A percentile compares a stretch with the other conserved stretches of the same genome.
Evolutionary conservation across 2,329 filamentous ascomycete species (phyloP).

Genomic region (Coniochaeta sp.): DNA sequence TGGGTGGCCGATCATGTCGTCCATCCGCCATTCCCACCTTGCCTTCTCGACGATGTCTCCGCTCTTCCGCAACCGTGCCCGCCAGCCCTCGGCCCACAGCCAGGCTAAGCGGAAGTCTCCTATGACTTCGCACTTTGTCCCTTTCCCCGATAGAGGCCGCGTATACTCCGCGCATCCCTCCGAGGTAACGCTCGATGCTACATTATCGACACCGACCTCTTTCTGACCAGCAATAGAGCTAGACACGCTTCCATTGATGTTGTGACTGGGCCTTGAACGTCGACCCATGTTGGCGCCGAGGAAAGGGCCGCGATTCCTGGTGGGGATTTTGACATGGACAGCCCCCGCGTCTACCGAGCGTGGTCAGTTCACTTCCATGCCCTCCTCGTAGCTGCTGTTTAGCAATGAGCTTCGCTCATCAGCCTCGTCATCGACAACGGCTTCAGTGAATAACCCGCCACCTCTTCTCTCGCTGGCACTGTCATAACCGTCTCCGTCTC

Average conservation of each 20-base stretch:
- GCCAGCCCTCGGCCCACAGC: constrained; percentile 29
- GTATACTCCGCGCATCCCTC: not conserved
- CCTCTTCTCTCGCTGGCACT: not conserved
- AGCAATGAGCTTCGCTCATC: constrained; percentile 24
- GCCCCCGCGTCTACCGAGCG: constrained; percentile 22
- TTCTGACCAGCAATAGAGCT: constrained; percentile 7
- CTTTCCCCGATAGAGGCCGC: not conserved
- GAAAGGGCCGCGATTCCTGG: too few species aligned
- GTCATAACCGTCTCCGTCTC: not conserved
- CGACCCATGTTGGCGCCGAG: not conserved
- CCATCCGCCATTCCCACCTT: constrained; percentile 22
- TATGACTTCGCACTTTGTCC: constrained; percentile 8
- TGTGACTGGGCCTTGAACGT: not conserved
- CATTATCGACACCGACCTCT: constrained; percentile 9
- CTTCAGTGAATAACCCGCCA: not conserved
- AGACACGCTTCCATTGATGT: not conserved
- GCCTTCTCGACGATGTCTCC: constrained; percentile 24
- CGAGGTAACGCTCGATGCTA: not conserved
- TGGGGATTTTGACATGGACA: not conserved
- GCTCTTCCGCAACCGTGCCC: constrained; percentile 20
- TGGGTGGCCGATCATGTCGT: constrained; percentile 7
- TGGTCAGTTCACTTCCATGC: constrained; percentile 24
- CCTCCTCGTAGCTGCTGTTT: constrained; percentile 3
- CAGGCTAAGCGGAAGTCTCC: constrained; percentile 26
- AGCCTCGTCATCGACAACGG: constrained; percentile 7